A percentile compares a stretch with the other conserved stretches of the same genome.
phyloP scores from a whole-genome alignment of 2,329 filamentous ascomycete genomes.

The Cladophialophora carrionii region DNA sequence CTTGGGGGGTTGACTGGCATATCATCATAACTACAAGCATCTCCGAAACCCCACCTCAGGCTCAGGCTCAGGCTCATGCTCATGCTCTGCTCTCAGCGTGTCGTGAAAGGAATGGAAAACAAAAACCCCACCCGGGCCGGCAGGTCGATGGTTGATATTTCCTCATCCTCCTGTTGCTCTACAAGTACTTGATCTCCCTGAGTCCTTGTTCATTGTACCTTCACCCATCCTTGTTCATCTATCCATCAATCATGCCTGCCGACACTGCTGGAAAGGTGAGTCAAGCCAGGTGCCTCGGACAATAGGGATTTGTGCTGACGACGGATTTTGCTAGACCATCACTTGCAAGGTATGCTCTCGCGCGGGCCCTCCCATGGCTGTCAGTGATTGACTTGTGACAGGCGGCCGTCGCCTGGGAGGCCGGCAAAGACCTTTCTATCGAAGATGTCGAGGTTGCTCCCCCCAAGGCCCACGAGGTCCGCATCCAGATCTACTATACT shows the following conservation, averaged over 20 bases:
- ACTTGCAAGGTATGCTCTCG: conserved; percentile 71
- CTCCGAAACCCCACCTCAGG: conserved; percentile 18
- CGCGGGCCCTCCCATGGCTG: neutral
- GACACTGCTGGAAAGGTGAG: conserved; percentile 39
- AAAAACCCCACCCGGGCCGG: conserved; percentile 14
- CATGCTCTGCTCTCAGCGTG: too few relatives aligned
- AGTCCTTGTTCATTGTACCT: neutral
- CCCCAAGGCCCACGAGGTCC: conserved; percentile 89
- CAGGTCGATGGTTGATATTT: conserved; percentile 7
- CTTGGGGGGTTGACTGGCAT: neutral
- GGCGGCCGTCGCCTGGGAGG: conserved; percentile 97
- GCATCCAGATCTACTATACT: conserved; percentile 95
- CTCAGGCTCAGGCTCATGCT: neutral
- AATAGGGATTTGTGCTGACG: conserved; percentile 14
- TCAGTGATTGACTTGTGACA: conserved; percentile 41
- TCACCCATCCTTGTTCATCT: neutral
- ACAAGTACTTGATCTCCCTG: neutral
- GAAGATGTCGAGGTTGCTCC: conserved; percentile 92
- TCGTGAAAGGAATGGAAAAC: neutral
- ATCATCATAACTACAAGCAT: conserved; percentile 3
- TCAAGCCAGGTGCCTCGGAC: neutral
- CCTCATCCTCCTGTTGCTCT: conserved; percentile 6
- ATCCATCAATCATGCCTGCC: conserved; percentile 35
- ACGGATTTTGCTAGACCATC: conserved; percentile 68
- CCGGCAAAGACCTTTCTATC: conserved; percentile 82